A percentile compares a stretch with the other conserved stretches of the same genome.
phyloP scores from a whole-genome alignment of 441 rosid species.

The Rhodomyrtus psidioides region DNA sequence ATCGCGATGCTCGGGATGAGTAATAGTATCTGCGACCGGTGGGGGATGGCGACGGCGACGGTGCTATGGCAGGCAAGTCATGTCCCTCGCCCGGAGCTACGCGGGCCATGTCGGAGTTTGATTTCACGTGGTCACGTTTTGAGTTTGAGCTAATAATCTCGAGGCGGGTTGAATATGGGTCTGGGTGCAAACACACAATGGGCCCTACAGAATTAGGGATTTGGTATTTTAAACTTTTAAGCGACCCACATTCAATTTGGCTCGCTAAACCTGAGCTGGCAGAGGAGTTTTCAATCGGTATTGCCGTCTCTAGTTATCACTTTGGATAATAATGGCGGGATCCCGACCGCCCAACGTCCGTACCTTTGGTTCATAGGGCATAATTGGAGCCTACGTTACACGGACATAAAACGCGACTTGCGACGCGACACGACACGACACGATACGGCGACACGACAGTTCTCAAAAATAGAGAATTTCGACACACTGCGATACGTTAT shows the following conservation, averaged over 20 bases:
- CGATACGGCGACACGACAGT: too few relatives aligned
- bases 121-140: neutral
- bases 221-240: neutral
- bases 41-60: neutral
- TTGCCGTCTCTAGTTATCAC: neutral
- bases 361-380: neutral
- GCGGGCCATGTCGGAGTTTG: neutral
- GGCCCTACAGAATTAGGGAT: neutral
- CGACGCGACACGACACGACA: too few relatives aligned
- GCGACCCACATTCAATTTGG: neutral
- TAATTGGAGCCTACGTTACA: too few relatives aligned
- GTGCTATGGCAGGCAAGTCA: neutral
- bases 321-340: neutral
- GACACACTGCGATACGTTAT: too few relatives aligned
- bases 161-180: neutral
- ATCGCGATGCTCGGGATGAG: neutral
- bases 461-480: too few relatives aligned
- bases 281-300: neutral
- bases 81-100: neutral
- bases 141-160: neutral
- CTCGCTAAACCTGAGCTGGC: neutral
- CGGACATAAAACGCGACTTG: too few relatives aligned
- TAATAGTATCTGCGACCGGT: neutral
- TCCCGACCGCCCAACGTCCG: neutral
- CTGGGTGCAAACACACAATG: neutral